phyloP scores from a whole-genome alignment of 768 basidiomycete genomes.

The Brasilioporus rufonigricans region DNA sequence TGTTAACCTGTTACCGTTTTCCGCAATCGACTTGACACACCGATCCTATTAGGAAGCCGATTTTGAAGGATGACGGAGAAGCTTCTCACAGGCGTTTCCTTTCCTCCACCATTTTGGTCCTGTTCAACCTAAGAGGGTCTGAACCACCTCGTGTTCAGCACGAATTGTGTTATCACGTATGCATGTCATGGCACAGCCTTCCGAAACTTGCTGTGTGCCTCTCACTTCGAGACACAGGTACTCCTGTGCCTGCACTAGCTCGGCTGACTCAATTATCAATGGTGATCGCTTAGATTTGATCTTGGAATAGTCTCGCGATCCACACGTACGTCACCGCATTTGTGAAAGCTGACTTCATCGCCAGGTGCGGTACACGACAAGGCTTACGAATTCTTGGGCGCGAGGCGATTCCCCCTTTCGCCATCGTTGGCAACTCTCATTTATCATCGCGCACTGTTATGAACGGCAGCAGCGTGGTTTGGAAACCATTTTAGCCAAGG shows the following conservation, averaged over 20 bases:
- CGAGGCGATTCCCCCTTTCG: constrained; percentile 20
- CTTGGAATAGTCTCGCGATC: constrained; percentile 16
- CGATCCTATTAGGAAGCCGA: constrained; percentile 9
- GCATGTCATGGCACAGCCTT: constrained; percentile 16
- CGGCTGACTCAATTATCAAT: constrained; percentile 8
- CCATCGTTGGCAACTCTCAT: constrained; percentile 11
- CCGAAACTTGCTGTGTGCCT: not conserved
- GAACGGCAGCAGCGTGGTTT: constrained; percentile 20
- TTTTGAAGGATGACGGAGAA: constrained; percentile 7
- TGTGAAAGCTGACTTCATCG: constrained; percentile 11
- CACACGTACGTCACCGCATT: constrained; percentile 30
- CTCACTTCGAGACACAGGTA: constrained; percentile 2
- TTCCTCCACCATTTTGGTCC: constrained; percentile 5
- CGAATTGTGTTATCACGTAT: constrained; percentile 10
- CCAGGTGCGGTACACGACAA: constrained; percentile 5
- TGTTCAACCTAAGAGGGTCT: constrained; percentile 12
- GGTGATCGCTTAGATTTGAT: constrained; percentile 24
- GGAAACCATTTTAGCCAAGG: constrained; percentile 11
- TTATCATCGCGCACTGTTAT: constrained; percentile 7
- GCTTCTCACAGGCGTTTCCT: constrained; percentile 10
- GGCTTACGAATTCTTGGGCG: constrained; percentile 15
- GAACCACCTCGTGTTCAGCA: constrained; percentile 25
- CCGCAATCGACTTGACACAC: constrained; percentile 5
- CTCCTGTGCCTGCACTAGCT: constrained; percentile 13
- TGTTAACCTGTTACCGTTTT: constrained; percentile 2